A percentile compares a stretch with the other conserved stretches of the same genome.
These are phyloP conservation scores for Polyplosphaeria fusca DNA, from an alignment of 495 filamentous ascomycete species.

Conservation along the genomic window DNA sequence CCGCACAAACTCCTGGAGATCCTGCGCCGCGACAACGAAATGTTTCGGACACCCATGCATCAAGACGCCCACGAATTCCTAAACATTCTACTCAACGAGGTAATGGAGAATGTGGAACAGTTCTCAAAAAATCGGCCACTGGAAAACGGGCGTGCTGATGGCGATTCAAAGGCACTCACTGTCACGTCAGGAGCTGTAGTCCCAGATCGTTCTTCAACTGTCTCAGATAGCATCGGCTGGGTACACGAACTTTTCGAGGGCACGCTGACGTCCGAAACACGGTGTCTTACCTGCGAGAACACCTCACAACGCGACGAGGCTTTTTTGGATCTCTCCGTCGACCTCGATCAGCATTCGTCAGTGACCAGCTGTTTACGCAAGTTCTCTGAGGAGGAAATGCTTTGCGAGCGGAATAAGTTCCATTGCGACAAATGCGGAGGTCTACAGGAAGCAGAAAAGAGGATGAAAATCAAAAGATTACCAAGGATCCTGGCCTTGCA, in stretches of 20 bases:
- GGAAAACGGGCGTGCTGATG: conserved; percentile 8
- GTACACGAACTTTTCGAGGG: conserved; percentile 98
- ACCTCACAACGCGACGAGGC: conserved; percentile 92
- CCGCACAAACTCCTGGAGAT: conserved; percentile 92
- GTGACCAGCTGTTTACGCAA: conserved; percentile 93
- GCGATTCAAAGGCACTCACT: conserved; percentile 7
- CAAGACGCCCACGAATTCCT: conserved; percentile 98
- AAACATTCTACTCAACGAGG: conserved; percentile 90
- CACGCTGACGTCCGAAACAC: conserved; percentile 89
- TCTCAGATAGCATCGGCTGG: conserved; percentile 56
- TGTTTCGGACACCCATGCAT: conserved; percentile 95
- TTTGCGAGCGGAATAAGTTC: conserved; percentile 97
- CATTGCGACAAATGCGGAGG: conserved; percentile 97
- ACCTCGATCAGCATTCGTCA: conserved; percentile 91
- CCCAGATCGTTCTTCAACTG: conserved; percentile 6
- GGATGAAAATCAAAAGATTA: conserved; percentile 97
- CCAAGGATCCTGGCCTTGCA: conserved; percentile 90
- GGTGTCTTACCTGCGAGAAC: conserved; percentile 94
- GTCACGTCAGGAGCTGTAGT: conserved; percentile 25
- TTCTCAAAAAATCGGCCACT: conserved; percentile 56
- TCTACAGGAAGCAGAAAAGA: conserved; percentile 94
- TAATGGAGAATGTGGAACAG: conserved; percentile 87
- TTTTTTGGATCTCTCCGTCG: conserved; percentile 93
- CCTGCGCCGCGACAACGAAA: conserved; percentile 88
- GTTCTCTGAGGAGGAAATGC: conserved; percentile 97